Conservation (phyloP, 306 rosid species). For the Vigna mungo region DNA sequence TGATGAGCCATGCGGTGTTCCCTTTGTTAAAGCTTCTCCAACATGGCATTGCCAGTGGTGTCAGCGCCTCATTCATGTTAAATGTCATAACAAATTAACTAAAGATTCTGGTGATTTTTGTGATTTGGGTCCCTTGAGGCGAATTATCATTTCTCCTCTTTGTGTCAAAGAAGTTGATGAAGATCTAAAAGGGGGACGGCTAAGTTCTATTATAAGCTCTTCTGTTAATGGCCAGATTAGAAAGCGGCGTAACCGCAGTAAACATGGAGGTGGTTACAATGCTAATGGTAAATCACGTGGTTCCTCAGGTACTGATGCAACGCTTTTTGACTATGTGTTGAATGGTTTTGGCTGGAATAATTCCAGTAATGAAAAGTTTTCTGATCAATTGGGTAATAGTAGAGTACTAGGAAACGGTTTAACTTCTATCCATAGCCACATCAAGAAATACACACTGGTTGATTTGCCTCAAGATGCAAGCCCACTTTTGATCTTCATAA, state of each 20-base stretch:
- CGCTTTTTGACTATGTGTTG: constrained; percentile 53
- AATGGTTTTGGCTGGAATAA: constrained; percentile 61
- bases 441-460: constrained; percentile 62
- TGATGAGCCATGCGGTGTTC: constrained; percentile 81
- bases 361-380: constrained; percentile 49
- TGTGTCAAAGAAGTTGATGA: constrained; percentile 69
- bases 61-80: constrained; percentile 82
- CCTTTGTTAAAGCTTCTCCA: constrained; percentile 78
- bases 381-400: constrained; percentile 44
- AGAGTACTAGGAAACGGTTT: constrained; percentile 42
- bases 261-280: constrained; percentile 49
- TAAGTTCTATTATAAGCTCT: constrained; percentile 58
- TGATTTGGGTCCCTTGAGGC: constrained; percentile 71
- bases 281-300: constrained; percentile 47
- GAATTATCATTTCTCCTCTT: constrained; percentile 68
- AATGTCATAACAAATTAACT: constrained; percentile 70
- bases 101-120: constrained; percentile 70
- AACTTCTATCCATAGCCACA: constrained; percentile 40
- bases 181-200: constrained; percentile 47
- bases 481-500: constrained; percentile 79
- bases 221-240: constrained; percentile 59
- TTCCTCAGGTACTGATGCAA: constrained; percentile 50
- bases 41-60: constrained; percentile 89
- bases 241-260: constrained; percentile 60
- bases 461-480: constrained; percentile 71